Percentiles rank a stretch among this genome's conserved stretches.
Evolutionary conservation across 495 filamentous ascomycete genomes (phyloP).

Genomic region (Aspergillus wentii): DNA sequence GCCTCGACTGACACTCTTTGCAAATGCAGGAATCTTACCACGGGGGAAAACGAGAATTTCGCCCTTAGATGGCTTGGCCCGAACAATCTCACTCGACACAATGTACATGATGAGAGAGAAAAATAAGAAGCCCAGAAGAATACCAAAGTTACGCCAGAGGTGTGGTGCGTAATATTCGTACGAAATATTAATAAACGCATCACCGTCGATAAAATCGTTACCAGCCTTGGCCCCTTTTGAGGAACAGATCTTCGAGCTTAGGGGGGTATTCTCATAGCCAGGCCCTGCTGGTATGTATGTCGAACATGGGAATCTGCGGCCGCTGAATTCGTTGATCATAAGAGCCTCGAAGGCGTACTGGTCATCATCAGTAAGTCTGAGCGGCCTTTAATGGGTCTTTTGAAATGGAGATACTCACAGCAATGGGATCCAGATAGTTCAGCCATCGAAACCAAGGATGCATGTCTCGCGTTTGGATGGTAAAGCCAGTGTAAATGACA

Average conservation of each 20-base stretch:
- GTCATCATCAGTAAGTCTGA: neutral
- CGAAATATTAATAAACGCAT: slow-evolving; percentile 57
- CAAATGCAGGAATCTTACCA: slow-evolving; percentile 62
- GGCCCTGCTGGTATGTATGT: slow-evolving; percentile 53
- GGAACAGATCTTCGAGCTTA: slow-evolving; percentile 48
- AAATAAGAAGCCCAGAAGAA: slow-evolving; percentile 69
- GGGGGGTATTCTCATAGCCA: slow-evolving; percentile 45
- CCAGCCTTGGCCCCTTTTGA: slow-evolving; percentile 60
- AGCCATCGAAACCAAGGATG: slow-evolving; percentile 82
- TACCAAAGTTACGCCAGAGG: slow-evolving; percentile 79
- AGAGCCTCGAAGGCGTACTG: slow-evolving; percentile 79
- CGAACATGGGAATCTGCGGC: slow-evolving; percentile 59
- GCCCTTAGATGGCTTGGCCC: slow-evolving; percentile 76
- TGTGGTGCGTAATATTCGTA: slow-evolving; percentile 58
- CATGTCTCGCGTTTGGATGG: slow-evolving; percentile 70
- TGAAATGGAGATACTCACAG: slow-evolving; percentile 30
- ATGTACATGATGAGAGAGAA: slow-evolving; percentile 66
- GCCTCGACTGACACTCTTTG: slow-evolving; percentile 33
- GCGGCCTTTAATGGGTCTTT: no score
- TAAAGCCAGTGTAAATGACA: slow-evolving; percentile 87
- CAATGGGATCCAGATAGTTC: slow-evolving; percentile 79
- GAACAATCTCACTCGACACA: slow-evolving; percentile 65
- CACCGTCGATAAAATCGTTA: slow-evolving; percentile 52
- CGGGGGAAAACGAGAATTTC: slow-evolving; percentile 85
- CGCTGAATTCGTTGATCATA: slow-evolving; percentile 86